phyloP scores from a whole-genome alignment of 2,329 filamentous ascomycete species.

The Phialemoniopsis sp. region DNA sequence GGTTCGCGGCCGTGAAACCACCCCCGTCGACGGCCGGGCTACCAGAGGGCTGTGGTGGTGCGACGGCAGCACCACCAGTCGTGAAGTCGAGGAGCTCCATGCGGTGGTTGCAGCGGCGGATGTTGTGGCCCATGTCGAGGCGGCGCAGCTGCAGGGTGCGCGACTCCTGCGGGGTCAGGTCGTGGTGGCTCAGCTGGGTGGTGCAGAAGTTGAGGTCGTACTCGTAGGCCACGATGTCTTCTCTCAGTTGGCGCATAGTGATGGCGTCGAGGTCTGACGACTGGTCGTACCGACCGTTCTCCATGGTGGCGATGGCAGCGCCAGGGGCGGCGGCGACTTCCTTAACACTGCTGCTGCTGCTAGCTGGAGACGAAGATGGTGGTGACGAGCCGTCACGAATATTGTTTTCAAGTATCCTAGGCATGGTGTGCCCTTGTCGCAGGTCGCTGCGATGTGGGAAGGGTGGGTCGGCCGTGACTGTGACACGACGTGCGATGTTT shows the following conservation, averaged over 20 bases:
- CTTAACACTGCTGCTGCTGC: neutral
- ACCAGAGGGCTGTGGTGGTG: neutral
- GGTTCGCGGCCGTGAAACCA: no score
- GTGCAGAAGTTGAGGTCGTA: slow-evolving; percentile 37
- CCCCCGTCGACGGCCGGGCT: slow-evolving; percentile 1
- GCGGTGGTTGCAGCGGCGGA: slow-evolving; percentile 34
- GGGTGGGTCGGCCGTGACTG: no score
- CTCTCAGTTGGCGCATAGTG: slow-evolving; percentile 28
- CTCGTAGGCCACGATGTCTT: slow-evolving; percentile 36
- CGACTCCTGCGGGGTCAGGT: slow-evolving; percentile 33
- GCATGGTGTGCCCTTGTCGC: slow-evolving; percentile 10
- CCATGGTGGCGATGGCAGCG: neutral
- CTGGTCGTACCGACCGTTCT: slow-evolving; percentile 3
- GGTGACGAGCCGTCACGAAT: neutral
- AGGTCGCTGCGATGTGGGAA: slow-evolving; percentile 6
- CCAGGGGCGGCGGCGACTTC: neutral
- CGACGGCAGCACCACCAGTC: neutral
- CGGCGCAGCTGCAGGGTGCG: slow-evolving; percentile 35
- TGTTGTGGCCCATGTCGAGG: slow-evolving; percentile 38
- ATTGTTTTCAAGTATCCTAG: no score
- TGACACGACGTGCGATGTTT: no score
- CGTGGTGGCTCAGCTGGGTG: slow-evolving; percentile 22
- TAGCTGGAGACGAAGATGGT: neutral
- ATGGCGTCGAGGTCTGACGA: slow-evolving; percentile 20
- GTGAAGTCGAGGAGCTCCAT: slow-evolving; percentile 29